Percentiles rank a stretch among this genome's conserved stretches.
Conservation (phyloP, 495 filamentous ascomycete genomes). For the Penicillium maclennaniae region DNA sequence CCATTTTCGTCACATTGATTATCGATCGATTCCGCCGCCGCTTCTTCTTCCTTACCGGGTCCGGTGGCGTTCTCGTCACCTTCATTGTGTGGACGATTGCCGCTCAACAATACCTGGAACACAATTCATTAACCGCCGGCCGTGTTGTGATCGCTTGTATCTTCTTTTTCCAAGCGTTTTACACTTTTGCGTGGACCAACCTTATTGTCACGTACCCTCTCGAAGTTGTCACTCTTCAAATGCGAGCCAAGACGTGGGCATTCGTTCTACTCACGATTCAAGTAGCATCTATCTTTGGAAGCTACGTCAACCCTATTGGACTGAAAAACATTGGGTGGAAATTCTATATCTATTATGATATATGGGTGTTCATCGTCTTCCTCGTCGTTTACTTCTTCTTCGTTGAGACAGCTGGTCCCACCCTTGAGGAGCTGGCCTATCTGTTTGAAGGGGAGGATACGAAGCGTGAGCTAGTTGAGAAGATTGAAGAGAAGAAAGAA, state of each 20-base stretch:
- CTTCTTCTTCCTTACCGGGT: slow-evolving; percentile 52
- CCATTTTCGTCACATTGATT: slow-evolving; percentile 49
- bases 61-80: slow-evolving; percentile 52
- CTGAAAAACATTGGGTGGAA: slow-evolving; percentile 51
- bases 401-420: slow-evolving; percentile 59
- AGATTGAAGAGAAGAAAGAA: slow-evolving; percentile 18
- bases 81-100: slow-evolving; percentile 56
- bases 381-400: slow-evolving; percentile 60
- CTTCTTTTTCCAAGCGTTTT: slow-evolving; percentile 54
- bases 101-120: slow-evolving; percentile 48
- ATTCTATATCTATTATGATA: slow-evolving; percentile 56
- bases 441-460: slow-evolving; percentile 16
- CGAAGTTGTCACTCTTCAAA: slow-evolving; percentile 60
- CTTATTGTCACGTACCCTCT: slow-evolving; percentile 59
- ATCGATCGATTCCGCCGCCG: slow-evolving; percentile 56
- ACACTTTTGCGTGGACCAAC: slow-evolving; percentile 57
- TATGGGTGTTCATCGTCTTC: slow-evolving; percentile 57
- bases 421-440: slow-evolving; percentile 59
- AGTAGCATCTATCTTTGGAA: slow-evolving; percentile 51
- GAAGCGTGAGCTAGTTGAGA: slow-evolving; percentile 9
- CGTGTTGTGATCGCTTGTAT: slow-evolving; percentile 55
- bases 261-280: slow-evolving; percentile 58
- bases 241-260: slow-evolving; percentile 65
- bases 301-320: slow-evolving; percentile 55
- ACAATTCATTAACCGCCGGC: slow-evolving; percentile 42